phyloP scores from a whole-genome alignment of 1,139 yeast species.

The Suhomyces kunorum region DNA sequence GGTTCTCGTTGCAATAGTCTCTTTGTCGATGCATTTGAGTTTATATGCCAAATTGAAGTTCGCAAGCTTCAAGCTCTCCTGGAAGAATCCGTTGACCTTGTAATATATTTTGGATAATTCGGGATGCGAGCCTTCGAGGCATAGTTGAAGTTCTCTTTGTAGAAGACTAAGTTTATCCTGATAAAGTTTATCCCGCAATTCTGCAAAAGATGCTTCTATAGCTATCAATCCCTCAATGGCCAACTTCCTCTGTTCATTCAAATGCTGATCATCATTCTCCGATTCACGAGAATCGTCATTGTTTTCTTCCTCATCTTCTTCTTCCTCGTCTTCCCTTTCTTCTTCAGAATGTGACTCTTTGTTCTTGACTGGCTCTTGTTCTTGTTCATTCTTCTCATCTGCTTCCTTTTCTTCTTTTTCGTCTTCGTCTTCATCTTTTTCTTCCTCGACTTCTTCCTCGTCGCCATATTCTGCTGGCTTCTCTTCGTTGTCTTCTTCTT shows the following conservation, averaged over 20 bases:
- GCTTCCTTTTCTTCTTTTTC: not conserved
- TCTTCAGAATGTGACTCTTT: slow-evolving; percentile 5
- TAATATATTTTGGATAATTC: slow-evolving; percentile 67
- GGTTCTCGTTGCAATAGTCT: slow-evolving; percentile 77
- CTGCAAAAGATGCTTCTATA: slow-evolving; percentile 84
- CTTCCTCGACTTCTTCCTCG: not conserved
- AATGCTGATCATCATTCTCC: slow-evolving; percentile 37
- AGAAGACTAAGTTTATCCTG: slow-evolving; percentile 73
- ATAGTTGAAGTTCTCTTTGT: slow-evolving; percentile 82
- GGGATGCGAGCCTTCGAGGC: slow-evolving; percentile 90
- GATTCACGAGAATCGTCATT: slow-evolving; percentile 18
- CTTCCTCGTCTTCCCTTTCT: slow-evolving; percentile 9
- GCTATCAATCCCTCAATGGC: slow-evolving; percentile 71
- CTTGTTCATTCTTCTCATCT: slow-evolving; percentile 12
- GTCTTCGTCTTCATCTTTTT: not conserved
- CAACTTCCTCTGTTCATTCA: slow-evolving; percentile 54
- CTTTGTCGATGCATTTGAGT: slow-evolving; percentile 72
- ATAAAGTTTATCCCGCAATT: slow-evolving; percentile 73
- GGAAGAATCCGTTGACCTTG: slow-evolving; percentile 70
- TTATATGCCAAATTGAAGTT: slow-evolving; percentile 70
- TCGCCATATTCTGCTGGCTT: not conserved
- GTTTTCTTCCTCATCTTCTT: slow-evolving; percentile 19
- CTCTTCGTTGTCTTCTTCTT: slow-evolving; percentile 12
- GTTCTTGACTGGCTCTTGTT: slow-evolving; percentile 4
- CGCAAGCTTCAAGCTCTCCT: slow-evolving; percentile 67